Evolutionary conservation across 208 protist species (phyloP), one percentile per base, ranked within the genome.

Genomic region (Endotrypanum monterogeii): DNA sequence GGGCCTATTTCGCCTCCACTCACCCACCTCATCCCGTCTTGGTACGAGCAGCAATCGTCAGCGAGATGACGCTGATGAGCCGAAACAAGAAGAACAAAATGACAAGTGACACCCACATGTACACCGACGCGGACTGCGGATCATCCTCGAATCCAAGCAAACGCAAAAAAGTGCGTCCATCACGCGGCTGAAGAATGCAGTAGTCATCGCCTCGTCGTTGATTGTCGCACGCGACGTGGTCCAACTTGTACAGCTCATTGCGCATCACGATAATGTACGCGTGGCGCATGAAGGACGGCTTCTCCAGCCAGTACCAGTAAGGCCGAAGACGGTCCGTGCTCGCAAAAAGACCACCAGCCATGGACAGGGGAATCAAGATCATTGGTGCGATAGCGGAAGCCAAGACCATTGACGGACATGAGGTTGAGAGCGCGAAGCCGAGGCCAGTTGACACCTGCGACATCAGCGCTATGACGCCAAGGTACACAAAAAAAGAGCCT

Each of bases 281-380:
- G 35, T 96, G 82, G 23, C 91, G 87, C 56, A 93, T 80, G 77
- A 90, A 90, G 25, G 87, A 91, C 12, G 73, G 83, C 73, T 94
- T 93, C 77, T 96, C 85, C 51, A 96, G 39, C 83, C 85, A 92
- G 75, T 92, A 91, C 86, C 89, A 96, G 81, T 96, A 93, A 30
- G 88, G 89, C 4, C 83, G 84, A 55, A 96, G 76, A 35, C 87
- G 84, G 32, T 76, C 68, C 28, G 87, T 91, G 69, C 71, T 92
- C 23, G 89, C 91, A 46, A 89, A 84, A 48, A 95, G 74, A 52
- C 91, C 91, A 60, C 87, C 87, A 3, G 78, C 89, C 46, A 94
- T 65, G 11, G 78, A 58, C 67, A 95, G 76, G 3, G 91, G 91
- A 41, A 95, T 44, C 52, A 94, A 35, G 51, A 94, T 83, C 18